Base-by-base conservation (phyloP, 331 rosid species). In the Telfairia occidentalis region DNA sequence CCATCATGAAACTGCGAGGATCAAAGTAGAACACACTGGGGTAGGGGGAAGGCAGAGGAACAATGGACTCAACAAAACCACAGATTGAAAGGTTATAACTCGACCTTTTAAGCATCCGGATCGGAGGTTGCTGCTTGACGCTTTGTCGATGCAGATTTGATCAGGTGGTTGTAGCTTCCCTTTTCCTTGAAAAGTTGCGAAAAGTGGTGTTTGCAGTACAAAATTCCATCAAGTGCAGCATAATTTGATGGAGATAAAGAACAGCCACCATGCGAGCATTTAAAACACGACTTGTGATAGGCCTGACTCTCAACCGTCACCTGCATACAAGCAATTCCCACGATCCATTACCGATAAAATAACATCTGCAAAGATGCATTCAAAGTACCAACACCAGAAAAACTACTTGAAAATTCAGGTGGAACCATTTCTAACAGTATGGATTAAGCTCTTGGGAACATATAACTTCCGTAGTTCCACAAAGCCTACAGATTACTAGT, bases 201-300 rank as follows among this genome's bases (percentile, higher is more conserved):
- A 81, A 95, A 95, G 81, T 95, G 99, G 93, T 92, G 97, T 75
- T 95, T 95, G 90, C 99, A 95, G 80, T 95, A 95, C 88, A 95
- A 78, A 80, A 95, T 88, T 23, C 97, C 99, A 78, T 95, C 96
- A 7, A 95, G 87, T 52, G 97, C 99, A 2, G 99, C 99, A 82
- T 95, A 95, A 85, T 90, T 95, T 2, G 98, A 95, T 64, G 96
- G 98, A 1, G 97, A 75, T 83, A 95, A 85, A 65, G 97, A 83
- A 76, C 98, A 95, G 73, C 98, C 96, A 10, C 98, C 98, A 3
- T 95, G 97, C 9, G 98, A 95, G 79, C 98, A 95, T 85, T 95
- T 95, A 84, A 95, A 91, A 85, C 96, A 91, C 43, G 96, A 88
- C 79, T 95, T 95, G 82, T 95, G 98, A 81, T 95, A 95, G 60